A percentile compares a stretch with the other conserved stretches of the same genome.
Evolutionary conservation across 139 green algal genomes (phyloP).

Genomic region (Chlorella sp.): DNA sequence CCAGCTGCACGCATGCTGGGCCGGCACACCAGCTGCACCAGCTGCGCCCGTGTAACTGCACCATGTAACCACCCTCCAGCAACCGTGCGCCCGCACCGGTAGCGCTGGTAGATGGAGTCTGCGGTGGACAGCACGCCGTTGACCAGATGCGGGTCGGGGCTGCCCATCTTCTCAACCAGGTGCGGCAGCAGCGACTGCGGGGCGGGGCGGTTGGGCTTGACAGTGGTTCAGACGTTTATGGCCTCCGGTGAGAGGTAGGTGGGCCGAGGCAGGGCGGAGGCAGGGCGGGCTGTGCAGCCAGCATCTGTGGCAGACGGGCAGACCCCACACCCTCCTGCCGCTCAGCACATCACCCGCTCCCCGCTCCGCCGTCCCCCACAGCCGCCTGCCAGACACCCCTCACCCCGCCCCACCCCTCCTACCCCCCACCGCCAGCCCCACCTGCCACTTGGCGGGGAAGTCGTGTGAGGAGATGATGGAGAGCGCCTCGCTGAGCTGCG

Average conservation of each 20-base stretch:
- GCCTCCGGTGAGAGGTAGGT: no score
- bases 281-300: no score
- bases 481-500: conserved; percentile 93
- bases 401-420: no score
- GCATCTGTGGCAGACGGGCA: no score
- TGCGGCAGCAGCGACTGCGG: conserved; percentile 82
- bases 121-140: conserved; percentile 88
- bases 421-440: no score
- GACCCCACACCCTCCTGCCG: no score
- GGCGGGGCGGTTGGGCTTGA: no score
- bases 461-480: conserved; percentile 90
- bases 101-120: conserved; percentile 98
- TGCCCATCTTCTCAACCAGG: conserved; percentile 78
- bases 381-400: no score
- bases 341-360: no score
- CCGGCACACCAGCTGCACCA: not conserved
- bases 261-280: no score
- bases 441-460: conserved; percentile 89
- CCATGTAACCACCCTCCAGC: not conserved
- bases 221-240: no score
- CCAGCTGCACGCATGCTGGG: not conserved
- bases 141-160: conserved; percentile 64
- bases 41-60: not conserved
- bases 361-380: no score
- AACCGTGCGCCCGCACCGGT: conserved; percentile 54